Conservation (phyloP, 164 flowering plant genomes). For the Santalum album region DNA sequence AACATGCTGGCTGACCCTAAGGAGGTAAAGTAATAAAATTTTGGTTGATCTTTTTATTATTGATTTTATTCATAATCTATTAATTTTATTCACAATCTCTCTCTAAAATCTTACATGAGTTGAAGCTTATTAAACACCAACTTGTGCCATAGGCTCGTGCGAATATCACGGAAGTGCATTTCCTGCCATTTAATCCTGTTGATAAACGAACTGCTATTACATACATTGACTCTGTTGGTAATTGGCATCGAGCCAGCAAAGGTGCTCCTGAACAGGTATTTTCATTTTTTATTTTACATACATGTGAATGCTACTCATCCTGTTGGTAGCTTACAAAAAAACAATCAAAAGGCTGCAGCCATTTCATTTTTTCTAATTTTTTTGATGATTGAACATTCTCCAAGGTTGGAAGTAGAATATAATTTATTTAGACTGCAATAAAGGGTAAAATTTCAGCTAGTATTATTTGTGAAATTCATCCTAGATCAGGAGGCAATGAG, state of each 20-base stretch:
- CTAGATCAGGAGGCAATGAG: no score
- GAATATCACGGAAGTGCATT: constrained; percentile 69
- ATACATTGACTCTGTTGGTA: constrained; percentile 68
- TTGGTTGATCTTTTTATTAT: neutral
- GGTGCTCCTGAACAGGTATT: constrained; percentile 92
- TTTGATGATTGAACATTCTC: no score
- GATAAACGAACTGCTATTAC: constrained; percentile 86
- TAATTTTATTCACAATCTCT: no score
- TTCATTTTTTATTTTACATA: neutral
- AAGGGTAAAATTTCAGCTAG: no score
- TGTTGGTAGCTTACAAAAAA: neutral
- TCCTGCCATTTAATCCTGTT: constrained; percentile 86
- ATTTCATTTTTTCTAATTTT: no score
- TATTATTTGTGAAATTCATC: no score
- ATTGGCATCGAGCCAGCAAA: constrained; percentile 84
- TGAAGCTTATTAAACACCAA: neutral
- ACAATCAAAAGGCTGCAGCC: no score
- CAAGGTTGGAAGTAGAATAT: no score
- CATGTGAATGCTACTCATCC: neutral
- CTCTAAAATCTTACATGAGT: no score
- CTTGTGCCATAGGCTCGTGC: constrained; percentile 55
- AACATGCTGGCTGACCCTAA: constrained; percentile 87
- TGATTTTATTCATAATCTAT: no score
- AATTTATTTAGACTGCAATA: no score
- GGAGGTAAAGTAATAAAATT: constrained; percentile 44